Conservation (phyloP, 1,139 yeast species). For the Kluyveromyces marxianus region DNA sequence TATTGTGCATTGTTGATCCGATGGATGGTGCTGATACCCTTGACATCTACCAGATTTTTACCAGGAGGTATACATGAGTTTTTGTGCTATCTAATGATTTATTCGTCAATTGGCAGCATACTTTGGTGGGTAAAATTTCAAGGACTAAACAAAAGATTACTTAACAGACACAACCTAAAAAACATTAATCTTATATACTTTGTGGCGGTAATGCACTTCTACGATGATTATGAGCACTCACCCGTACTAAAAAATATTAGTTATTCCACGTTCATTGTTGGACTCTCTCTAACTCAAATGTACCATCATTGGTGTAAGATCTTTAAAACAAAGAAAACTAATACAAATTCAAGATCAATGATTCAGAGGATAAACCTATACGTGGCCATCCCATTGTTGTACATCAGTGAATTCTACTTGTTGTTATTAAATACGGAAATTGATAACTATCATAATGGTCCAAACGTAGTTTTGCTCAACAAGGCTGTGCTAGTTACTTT, state of each 20-base stretch:
- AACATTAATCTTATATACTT: constrained; percentile 43
- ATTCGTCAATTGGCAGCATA: constrained; percentile 19
- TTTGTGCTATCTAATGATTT: constrained; percentile 33
- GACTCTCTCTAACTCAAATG: constrained; percentile 22
- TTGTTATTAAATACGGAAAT: constrained; percentile 44
- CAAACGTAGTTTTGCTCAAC: constrained; percentile 16
- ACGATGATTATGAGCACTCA: constrained; percentile 40
- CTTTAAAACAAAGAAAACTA: constrained; percentile 16
- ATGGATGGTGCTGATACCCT: constrained; percentile 45
- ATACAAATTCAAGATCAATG: constrained; percentile 27
- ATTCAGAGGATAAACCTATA: constrained; percentile 38
- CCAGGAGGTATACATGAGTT: constrained; percentile 69
- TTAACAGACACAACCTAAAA: constrained; percentile 28
- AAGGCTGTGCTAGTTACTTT: constrained; percentile 24
- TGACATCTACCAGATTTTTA: constrained; percentile 53
- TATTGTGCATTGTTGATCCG: constrained; percentile 49
- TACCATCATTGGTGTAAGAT: constrained; percentile 24
- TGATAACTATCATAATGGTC: constrained; percentile 31
- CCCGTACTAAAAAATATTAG: constrained; percentile 26
- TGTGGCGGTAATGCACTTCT: constrained; percentile 35
- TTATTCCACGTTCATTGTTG: constrained; percentile 29
- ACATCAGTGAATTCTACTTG: constrained; percentile 46
- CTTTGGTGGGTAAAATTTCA: constrained; percentile 21
- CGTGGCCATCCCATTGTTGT: constrained; percentile 40
- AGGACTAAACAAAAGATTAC: constrained; percentile 17